Conservation (phyloP, 306 rosid species). For the Alnus glutinosa region DNA sequence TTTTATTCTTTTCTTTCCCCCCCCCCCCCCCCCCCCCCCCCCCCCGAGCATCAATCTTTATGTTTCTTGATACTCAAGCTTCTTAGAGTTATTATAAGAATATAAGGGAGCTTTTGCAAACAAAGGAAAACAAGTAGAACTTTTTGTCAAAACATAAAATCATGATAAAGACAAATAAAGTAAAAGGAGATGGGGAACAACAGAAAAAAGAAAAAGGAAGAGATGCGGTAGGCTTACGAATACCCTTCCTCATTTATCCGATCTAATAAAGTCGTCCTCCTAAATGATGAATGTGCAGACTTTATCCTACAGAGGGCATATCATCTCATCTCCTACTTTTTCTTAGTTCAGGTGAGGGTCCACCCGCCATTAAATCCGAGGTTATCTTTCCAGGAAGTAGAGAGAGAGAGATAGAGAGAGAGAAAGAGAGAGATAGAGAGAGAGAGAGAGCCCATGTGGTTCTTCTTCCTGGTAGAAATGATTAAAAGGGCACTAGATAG, state of each 20-base stretch:
- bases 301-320: slow-evolving; percentile 26
- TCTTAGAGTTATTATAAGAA: neutral
- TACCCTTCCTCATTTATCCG: slow-evolving; percentile 1
- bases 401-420: neutral
- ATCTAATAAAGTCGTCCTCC: slow-evolving; percentile 8
- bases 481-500: slow-evolving; percentile 13
- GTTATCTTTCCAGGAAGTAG: neutral
- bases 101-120: neutral
- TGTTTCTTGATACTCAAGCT: neutral
- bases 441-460: no score
- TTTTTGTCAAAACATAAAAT: neutral
- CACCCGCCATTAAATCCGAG: slow-evolving; percentile 40
- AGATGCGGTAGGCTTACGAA: neutral
- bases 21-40: no score
- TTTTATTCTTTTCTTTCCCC: no score
- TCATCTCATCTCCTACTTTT: slow-evolving; percentile 45
- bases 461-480: neutral
- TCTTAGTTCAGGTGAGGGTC: slow-evolving; percentile 23
- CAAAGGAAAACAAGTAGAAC: neutral
- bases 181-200: neutral
- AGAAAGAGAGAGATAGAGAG: neutral
- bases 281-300: slow-evolving; percentile 24
- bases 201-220: neutral
- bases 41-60: no score
- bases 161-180: neutral